Base-by-base conservation (phyloP, 352 stramenopile genomes). In the Globisporangium viniferum region DNA sequence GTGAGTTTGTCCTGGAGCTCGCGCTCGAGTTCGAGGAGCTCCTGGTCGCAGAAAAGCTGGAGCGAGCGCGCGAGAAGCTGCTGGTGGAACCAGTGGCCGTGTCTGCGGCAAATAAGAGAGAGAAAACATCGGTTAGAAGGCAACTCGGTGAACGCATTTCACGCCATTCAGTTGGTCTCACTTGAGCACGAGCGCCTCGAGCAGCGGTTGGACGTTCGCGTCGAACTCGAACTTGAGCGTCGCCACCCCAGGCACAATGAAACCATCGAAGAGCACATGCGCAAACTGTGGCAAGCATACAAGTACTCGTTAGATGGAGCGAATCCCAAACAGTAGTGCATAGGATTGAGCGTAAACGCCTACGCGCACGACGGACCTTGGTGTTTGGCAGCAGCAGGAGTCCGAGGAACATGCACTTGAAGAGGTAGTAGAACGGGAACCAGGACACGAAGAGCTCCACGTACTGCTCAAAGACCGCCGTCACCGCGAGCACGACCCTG, bases 361-460 rank as follows among this genome's bases (percentile, higher is more conserved):
- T 55, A 55, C 48, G 9, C 22, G 15, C 5, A 27, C 5, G 54
- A 0, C 59, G 24, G 24, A 88, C 84, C 53, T 92, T 87, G 58
- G 81, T 82, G 62, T 78, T 85, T 46, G 84, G 84, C 44, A 76
- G 76, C 51, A 92, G 69, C 64, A 91, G 57, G 15, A 92, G 70
- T 2, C 75, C 80, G 33, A 90, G 66, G 27, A 90, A 67, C 48
- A 73, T 49, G 56, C 82, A 89, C 71, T 92, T 92, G 82, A 88
- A 88, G 22, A 92, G 65, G 62, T 90, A 92, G 71, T 87, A 92
- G 53, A 92, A 89, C 24, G 84, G 84, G 35, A 92, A 88, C 83
- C 83, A 92, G 14, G 81, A 89, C 39, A 92, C 73, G 57, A 90
- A 79, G 44, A 89, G 78, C 68, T 90, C 84, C 5, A 88, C 56